These are phyloP conservation scores for Plantago elongata DNA, from an alignment of 257 asterid species.

Conservation along the genomic window DNA sequence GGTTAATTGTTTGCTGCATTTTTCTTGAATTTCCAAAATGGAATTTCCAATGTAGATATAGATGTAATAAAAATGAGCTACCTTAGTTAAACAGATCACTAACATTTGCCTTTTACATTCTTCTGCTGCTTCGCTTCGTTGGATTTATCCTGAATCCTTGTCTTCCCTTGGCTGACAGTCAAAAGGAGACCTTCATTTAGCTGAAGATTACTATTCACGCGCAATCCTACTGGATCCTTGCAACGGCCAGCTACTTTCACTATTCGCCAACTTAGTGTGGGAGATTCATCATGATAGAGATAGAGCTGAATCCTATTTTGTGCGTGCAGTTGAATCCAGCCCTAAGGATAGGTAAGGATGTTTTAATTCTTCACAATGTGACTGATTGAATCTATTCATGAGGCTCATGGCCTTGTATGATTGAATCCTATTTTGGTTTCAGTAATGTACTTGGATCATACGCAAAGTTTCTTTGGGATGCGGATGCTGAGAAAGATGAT, in stretches of 20 bases:
- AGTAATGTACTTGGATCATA: constrained; percentile 73
- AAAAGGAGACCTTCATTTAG: constrained; percentile 65
- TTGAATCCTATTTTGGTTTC: constrained; percentile 22
- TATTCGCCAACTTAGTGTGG: constrained; percentile 67
- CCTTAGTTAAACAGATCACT: too few species aligned
- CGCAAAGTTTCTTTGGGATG: constrained; percentile 87
- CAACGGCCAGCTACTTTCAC: constrained; percentile 52
- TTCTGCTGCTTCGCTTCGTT: background rate
- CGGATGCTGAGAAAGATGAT: constrained; percentile 37
- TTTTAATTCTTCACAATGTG: background rate
- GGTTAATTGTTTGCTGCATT: too few species aligned
- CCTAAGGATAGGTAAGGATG: constrained; percentile 56
- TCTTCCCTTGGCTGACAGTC: constrained; percentile 32
- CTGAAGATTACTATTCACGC: constrained; percentile 61
- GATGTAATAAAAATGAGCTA: too few species aligned
- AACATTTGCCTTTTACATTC: too few species aligned
- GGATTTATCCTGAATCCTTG: background rate
- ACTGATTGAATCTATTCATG: background rate
- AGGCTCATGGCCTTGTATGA: background rate
- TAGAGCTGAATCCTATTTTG: constrained; percentile 53
- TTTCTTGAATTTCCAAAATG: too few species aligned
- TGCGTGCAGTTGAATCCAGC: constrained; percentile 59
- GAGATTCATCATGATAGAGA: constrained; percentile 50
- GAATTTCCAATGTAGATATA: too few species aligned
- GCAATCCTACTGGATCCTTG: constrained; percentile 58